Evolutionary conservation across 805 yeast genomes (phyloP).

Genomic region (Metschnikowia koreensis): DNA sequence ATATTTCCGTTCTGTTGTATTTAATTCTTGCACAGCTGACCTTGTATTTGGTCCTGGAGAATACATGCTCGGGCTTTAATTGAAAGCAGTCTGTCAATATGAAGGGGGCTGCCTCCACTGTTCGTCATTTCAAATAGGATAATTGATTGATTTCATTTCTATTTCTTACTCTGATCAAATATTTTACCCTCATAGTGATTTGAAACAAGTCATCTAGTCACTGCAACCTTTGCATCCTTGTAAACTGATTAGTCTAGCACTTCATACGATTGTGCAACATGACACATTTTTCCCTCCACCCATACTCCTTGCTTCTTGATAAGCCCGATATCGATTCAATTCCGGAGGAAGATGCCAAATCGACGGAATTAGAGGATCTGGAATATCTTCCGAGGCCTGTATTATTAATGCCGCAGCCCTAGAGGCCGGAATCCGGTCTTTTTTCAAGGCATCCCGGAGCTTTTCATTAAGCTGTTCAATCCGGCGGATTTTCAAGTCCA

Average conservation of each 20-base stretch:
- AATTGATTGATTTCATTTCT: background rate
- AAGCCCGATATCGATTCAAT: conserved; percentile 32
- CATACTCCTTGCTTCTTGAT: conserved; percentile 16
- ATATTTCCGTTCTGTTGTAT: background rate
- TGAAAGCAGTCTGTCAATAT: background rate
- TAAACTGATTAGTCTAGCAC: background rate
- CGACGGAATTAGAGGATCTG: conserved; percentile 47
- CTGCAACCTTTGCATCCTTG: background rate
- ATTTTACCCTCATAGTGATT: too few species aligned
- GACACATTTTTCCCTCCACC: conserved; percentile 7
- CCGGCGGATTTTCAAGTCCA: conserved; percentile 58
- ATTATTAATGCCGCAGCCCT: conserved; percentile 53
- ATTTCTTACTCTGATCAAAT: background rate
- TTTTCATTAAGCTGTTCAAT: conserved; percentile 55
- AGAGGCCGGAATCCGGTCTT: conserved; percentile 63
- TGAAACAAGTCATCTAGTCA: background rate
- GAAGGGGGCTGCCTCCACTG: background rate
- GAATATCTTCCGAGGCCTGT: conserved; percentile 41
- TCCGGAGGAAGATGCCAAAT: conserved; percentile 41
- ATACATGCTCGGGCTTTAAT: background rate
- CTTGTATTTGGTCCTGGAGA: background rate
- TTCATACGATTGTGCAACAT: conserved; percentile 33
- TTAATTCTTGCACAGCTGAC: background rate
- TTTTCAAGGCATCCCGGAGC: conserved; percentile 48
- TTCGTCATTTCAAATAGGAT: background rate